Evolutionary conservation across 805 yeast genomes (phyloP).

Genomic region (Nakazawaea ambrosiae): DNA sequence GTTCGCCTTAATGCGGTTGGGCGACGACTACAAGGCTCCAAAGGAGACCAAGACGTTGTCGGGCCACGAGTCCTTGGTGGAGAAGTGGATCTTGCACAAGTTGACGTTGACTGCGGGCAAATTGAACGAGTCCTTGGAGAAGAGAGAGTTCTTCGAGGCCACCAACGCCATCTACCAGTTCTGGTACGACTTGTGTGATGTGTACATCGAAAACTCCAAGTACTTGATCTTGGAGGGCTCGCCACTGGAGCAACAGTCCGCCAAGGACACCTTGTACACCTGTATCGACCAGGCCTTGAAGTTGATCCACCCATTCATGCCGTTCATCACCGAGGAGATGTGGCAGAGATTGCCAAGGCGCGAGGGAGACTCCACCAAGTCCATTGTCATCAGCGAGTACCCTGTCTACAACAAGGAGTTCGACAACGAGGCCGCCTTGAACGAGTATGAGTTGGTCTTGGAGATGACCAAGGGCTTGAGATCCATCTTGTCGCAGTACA

Average conservation of each 20-base stretch:
- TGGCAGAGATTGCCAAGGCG: constrained; percentile 98
- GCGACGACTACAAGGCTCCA: constrained; percentile 82
- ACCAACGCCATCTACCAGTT: constrained; percentile 85
- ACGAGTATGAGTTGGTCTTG: constrained; percentile 77
- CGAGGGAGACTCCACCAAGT: constrained; percentile 54
- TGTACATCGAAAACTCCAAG: constrained; percentile 96
- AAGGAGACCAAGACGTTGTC: constrained; percentile 42
- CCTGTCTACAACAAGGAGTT: constrained; percentile 61
- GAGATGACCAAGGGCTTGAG: constrained; percentile 87
- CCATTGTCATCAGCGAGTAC: constrained; percentile 75
- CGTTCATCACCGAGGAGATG: constrained; percentile 93
- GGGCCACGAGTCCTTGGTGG: constrained; percentile 86
- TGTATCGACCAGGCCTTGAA: constrained; percentile 87
- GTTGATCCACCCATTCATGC: constrained; percentile 98
- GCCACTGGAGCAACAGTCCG: constrained; percentile 75
- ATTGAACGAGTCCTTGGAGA: constrained; percentile 62
- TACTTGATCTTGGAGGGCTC: constrained; percentile 88
- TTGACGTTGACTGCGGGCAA: constrained; percentile 61
- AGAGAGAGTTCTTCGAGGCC: constrained; percentile 83
- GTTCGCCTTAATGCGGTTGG: constrained; percentile 89
- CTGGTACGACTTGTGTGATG: constrained; percentile 97
- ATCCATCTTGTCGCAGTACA: constrained; percentile 86
- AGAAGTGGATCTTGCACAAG: constrained; percentile 93
- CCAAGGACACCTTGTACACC: constrained; percentile 90
- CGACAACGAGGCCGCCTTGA: constrained; percentile 56